Evolutionary conservation across 768 basidiomycete species (phyloP), one percentile per base, ranked within the genome.

Genomic region (Terana coerulea): DNA sequence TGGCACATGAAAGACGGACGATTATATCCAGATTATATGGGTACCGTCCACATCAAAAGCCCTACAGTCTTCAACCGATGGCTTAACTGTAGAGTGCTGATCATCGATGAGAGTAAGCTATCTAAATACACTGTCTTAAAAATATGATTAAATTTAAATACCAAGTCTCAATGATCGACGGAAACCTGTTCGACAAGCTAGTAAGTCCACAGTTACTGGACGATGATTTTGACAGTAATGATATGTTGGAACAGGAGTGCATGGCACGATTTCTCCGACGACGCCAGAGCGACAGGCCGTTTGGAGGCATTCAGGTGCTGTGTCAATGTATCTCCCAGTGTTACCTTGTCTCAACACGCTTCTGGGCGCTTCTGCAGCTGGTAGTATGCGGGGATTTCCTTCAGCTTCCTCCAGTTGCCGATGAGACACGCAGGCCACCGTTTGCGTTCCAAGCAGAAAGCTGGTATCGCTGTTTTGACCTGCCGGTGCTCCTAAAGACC

Each of bases 141-240:
- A 9, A 44, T 29, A 17, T 5, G 6, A 21, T 24, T n/a, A n/a
- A 21, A 35, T 29, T 21, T 19, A 10, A 21, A 11, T 56, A 7
- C 52, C 93, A 90, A 94, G 91, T 94, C 43, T 93, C 91, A 2
- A 93, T 94, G 91, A 78, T 94, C 24, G 89, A 91, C 57, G 90
- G 84, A 3, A 58, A 57, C 8, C 67, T 90, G 3, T 91, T 91
- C 55, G 89, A 94, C 66, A 91, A 88, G 62, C 77, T 94, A 49
- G 87, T 85, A 53, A 59, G 67, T 55, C n/a, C n/a, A n/a, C n/a
- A n/a, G n/a, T n/a, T n/a, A n/a, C n/a, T n/a, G n/a, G n/a, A n/a
- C n/a, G n/a, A n/a, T n/a, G n/a, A n/a, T n/a, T n/a, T n/a, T n/a
- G n/a, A n/a, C n/a, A n/a, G n/a, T n/a, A n/a, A n/a, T n/a, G n/a